A percentile compares a stretch with the other conserved stretches of the same genome.
Evolutionary conservation across 768 basidiomycete genomes (phyloP).

Genomic region (Amanita muscaria): DNA sequence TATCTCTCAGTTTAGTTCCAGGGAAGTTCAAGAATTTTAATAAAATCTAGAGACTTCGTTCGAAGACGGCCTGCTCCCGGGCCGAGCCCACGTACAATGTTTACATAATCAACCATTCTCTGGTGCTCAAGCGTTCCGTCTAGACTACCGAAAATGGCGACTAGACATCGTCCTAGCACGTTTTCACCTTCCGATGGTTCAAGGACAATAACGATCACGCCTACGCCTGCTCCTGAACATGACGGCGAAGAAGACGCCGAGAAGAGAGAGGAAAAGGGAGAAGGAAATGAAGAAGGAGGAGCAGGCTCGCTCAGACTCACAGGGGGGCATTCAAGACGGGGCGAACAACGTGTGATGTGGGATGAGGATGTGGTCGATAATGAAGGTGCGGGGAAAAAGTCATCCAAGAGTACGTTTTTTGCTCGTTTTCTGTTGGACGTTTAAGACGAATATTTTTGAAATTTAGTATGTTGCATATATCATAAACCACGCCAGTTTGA

Average conservation of each 20-base stretch:
- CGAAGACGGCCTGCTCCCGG: no score
- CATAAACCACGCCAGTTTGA: conserved; percentile 75
- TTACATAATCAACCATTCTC: no score
- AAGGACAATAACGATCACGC: conserved; percentile 41
- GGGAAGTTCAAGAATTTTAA: no score
- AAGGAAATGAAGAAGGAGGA: conserved; percentile 9
- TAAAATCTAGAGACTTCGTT: no score
- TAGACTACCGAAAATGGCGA: no score
- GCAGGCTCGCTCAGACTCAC: conserved; percentile 53
- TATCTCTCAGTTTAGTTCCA: no score
- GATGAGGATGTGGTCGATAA: conserved; percentile 83
- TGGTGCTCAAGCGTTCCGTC: no score
- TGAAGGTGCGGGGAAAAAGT: conserved; percentile 82
- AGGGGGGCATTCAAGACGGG: conserved; percentile 34
- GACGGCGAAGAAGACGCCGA: conserved; percentile 10
- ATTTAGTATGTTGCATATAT: conserved; percentile 89
- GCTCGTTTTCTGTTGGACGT: conserved; percentile 1
- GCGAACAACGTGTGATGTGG: conserved; percentile 73
- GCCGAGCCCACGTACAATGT: no score
- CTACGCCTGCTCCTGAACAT: conserved; percentile 24
- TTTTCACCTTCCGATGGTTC: conserved; percentile 43
- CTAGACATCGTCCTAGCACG: no score
- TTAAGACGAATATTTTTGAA: neutral
- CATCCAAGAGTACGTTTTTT: conserved; percentile 74
- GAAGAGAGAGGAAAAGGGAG: conserved; percentile 11